Evolutionary conservation across 208 protist genomes (phyloP).

Genomic region (Histomonas meleagridis): DNA sequence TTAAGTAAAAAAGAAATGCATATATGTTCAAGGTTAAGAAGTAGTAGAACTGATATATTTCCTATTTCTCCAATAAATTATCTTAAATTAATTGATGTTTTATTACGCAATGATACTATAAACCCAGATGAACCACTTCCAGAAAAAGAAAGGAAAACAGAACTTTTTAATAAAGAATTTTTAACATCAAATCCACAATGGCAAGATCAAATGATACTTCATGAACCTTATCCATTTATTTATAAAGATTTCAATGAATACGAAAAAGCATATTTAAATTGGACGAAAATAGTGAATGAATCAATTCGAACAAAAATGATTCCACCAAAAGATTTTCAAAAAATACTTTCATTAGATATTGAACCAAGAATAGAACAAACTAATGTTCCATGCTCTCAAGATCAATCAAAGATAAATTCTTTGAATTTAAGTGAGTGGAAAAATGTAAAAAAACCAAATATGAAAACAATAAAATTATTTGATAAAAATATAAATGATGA

Average conservation of each 20-base stretch:
- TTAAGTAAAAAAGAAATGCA: background rate
- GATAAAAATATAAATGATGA: no score
- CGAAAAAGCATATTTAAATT: background rate
- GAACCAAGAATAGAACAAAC: no score
- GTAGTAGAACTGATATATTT: background rate
- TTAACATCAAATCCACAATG: background rate
- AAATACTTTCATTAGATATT: no score
- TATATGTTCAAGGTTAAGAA: background rate
- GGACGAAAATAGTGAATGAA: background rate
- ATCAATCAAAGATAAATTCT: no score
- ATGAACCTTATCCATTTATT: background rate
- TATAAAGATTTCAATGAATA: slow-evolving; percentile 12
- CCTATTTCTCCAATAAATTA: background rate
- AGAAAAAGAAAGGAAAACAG: background rate
- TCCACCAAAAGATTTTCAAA: no score
- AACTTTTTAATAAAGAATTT: background rate
- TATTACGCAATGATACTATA: background rate
- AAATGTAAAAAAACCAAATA: no score
- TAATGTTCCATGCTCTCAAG: no score
- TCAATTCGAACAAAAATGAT: no score
- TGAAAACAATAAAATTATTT: no score
- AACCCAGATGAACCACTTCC: background rate
- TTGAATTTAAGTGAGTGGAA: no score
- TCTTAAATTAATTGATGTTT: no score
- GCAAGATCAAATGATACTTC: background rate